Evolutionary conservation across 129 eudicot species (phyloP).

Genomic region (Oenanthe sinensis): DNA sequence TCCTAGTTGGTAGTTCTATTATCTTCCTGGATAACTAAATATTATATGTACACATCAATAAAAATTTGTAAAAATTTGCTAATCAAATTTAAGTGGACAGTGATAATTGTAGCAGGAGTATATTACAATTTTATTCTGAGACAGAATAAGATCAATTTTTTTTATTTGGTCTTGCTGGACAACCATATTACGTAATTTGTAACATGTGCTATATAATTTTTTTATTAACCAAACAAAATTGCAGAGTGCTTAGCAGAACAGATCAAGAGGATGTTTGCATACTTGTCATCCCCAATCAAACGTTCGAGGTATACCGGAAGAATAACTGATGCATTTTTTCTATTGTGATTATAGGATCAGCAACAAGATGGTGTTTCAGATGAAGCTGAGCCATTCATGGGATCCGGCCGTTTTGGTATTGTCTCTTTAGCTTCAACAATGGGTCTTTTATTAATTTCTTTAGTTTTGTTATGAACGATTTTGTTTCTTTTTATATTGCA

Average conservation of each 20-base stretch:
- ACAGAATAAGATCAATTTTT: too few species aligned
- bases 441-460: neutral
- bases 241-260: too few species aligned
- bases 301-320: neutral
- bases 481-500: slow-evolving; percentile 20
- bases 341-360: slow-evolving; percentile 45
- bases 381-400: slow-evolving; percentile 99
- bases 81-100: too few species aligned
- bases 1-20: too few species aligned
- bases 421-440: neutral
- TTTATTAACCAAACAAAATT: neutral
- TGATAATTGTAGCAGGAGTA: too few species aligned
- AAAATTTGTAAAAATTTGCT: too few species aligned
- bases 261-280: neutral
- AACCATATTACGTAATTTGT: neutral
- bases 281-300: neutral
- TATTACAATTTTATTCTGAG: too few species aligned
- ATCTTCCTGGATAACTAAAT: too few species aligned
- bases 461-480: neutral
- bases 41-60: too few species aligned
- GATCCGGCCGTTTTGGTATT: slow-evolving; percentile 96
- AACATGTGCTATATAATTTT: neutral
- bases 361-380: slow-evolving; percentile 69
- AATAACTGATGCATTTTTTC: neutral
- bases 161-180: neutral